Evolutionary conservation across 2,329 filamentous ascomycete genomes (phyloP), one percentile per base, ranked within the genome.

Genomic region (Phialocephala subalpina): DNA sequence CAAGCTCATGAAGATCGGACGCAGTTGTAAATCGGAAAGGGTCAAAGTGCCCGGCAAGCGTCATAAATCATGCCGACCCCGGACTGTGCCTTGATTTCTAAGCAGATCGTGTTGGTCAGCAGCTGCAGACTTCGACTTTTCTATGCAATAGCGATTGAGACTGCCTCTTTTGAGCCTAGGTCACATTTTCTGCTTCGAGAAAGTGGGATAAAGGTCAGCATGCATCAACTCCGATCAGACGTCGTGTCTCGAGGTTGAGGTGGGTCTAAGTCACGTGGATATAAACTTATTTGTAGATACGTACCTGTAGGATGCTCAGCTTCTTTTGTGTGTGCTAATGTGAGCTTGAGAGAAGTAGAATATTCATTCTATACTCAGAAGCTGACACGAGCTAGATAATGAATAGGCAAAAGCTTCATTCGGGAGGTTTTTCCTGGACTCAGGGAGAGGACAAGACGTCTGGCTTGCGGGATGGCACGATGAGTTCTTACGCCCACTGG

Each of bases 41-140:
- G n/a, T n/a, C n/a, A n/a, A n/a, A n/a, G n/a, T n/a, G n/a, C n/a
- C n/a, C 42, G 42, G 42, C n/a, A 22, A 47, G 16, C 18, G 18
- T 52, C 11, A 52, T 52, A 52, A 52, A 52, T 52, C 47, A 52
- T 12, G 42, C 49, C 11, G 18, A 52, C 22, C 25, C 8, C 47
- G n/a, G 49, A 33, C 18, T n/a, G 25, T 18, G 18, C 49, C 12
- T 33, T 53, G 49, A 29, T 53, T 53, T 53, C 11, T 53, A 29
- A 53, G 25, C 49, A 1, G 45, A 49, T 49, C 49, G n/a, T 12
- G 3, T 16, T 16, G 38, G 18, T 42, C 29, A 42, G 38, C 12
- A 14, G 12, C 18, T 42, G 38, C 18, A 14, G 11, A 18, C 49
- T 27, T n/a, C 11, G 9, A 16, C 4, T 12, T 29, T n/a, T 4